Evolutionary conservation across 306 rosid species (phyloP), one percentile per base, ranked within the genome.

Genomic region (Citrullus colocynthis): DNA sequence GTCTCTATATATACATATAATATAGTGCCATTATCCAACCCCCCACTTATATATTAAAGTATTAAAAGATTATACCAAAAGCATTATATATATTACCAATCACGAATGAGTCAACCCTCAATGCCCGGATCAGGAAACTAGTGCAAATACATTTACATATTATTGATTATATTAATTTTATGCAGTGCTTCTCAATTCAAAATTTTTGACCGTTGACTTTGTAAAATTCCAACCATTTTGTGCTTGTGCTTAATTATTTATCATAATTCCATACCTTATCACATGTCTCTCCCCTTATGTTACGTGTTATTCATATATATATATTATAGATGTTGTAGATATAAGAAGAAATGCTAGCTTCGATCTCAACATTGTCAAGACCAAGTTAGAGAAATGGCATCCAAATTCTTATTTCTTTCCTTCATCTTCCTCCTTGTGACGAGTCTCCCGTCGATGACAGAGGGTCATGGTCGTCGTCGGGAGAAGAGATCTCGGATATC

Each of bases 401-500:
- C 74, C 18, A 42, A n/a, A 9, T 5, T 67, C 5, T 41, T 67
- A 2, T 67, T 67, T 18, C 34, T 67, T 11, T 67, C 74, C 10
- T 42, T 67, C 55, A 10, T 67, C 17, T 11, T 67, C 8, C 2
- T 67, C 4, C 32, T 41, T 6, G 36, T 18, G 0, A 42, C 16
- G 13, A 20, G 79, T 15, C n/a, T 44, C 5, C 32, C 66, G 42
- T 6, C 6, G 28, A 52, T 17, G 57, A 77, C 76, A 0, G 87
- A 87, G 67, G 89, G 83, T 61, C 4, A 73, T 21, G 11, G 21
- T 30, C 45, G 21, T 30, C 45, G 14, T 0, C 28, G 78, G 64
- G 65, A 3, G 17, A 1, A 4, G 2, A 10, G 4, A 67, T 9
- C 5, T 6, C 4, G 86, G 20, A 36, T 91, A 49, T 81, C 94